Conservation (phyloP, 1,284 basidiomycete genomes). For the Dichomitus squalens region DNA sequence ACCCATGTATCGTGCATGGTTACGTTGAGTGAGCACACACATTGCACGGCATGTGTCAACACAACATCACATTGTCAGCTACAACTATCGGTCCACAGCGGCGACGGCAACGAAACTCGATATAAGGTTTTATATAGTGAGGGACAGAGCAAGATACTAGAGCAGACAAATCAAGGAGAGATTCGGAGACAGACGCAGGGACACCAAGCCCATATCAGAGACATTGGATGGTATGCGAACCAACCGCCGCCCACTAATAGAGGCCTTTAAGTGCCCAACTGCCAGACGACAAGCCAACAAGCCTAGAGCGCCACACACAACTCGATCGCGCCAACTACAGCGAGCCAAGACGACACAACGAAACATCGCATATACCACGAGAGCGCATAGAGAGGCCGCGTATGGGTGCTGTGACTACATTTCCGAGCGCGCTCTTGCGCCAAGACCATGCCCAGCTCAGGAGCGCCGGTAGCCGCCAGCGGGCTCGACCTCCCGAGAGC, state of each 20-base stretch:
- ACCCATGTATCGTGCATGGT: no score
- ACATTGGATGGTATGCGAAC: background rate
- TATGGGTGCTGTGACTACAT: background rate
- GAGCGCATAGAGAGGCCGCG: background rate
- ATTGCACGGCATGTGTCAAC: background rate
- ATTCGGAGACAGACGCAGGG: background rate
- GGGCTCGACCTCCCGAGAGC: conserved; percentile 50
- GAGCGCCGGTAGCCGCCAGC: conserved; percentile 41
- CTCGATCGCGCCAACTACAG: background rate
- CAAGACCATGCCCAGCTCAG: conserved; percentile 21
- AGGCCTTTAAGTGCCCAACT: background rate
- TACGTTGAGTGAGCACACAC: no score
- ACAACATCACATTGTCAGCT: background rate
- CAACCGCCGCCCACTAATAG: background rate
- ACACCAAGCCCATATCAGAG: background rate
- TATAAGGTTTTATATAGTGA: conserved; percentile 7
- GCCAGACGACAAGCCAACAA: no score
- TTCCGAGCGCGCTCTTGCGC: background rate
- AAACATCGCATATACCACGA: background rate
- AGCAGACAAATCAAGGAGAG: background rate
- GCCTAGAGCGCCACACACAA: background rate
- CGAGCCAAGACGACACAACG: background rate
- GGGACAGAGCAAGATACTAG: background rate
- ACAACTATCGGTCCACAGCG: background rate
- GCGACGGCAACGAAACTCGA: background rate